Evolutionary conservation across 2,329 filamentous ascomycete species (phyloP).

Genomic region (Dactylonectria estremocensis): DNA sequence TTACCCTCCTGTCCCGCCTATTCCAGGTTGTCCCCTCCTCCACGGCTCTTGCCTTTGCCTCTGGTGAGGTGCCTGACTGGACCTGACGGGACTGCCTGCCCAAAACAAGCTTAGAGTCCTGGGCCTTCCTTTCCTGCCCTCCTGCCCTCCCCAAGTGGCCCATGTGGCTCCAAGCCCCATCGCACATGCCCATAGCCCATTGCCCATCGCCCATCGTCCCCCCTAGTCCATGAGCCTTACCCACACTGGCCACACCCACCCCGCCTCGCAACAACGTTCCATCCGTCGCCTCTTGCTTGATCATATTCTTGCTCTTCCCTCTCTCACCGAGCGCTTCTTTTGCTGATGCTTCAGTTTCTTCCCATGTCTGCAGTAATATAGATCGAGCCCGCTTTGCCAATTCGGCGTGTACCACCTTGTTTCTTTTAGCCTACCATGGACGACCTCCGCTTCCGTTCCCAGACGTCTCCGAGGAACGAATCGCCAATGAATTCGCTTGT

Average conservation of each 20-base stretch:
- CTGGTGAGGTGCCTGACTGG: constrained; percentile 25
- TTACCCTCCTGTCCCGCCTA: not conserved
- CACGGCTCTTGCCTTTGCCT: constrained; percentile 16
- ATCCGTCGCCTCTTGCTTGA: constrained; percentile 49
- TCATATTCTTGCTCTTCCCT: constrained; percentile 41
- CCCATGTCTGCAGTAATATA: constrained; percentile 56
- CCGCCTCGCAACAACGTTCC: constrained; percentile 53
- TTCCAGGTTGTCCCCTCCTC: not conserved
- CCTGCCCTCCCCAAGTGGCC: constrained; percentile 31
- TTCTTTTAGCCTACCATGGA: constrained; percentile 71
- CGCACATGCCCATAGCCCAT: constrained; percentile 27
- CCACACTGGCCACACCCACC: constrained; percentile 50
- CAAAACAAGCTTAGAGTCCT: constrained; percentile 31
- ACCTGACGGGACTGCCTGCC: constrained; percentile 11
- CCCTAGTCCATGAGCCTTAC: constrained; percentile 44
- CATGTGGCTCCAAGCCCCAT: constrained; percentile 43
- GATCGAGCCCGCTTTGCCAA: constrained; percentile 52
- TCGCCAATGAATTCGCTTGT: constrained; percentile 81
- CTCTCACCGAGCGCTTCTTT: constrained; percentile 39
- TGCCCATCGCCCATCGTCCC: constrained; percentile 37
- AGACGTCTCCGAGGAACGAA: constrained; percentile 85
- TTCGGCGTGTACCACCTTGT: constrained; percentile 59
- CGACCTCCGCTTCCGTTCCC: constrained; percentile 83
- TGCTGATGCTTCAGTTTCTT: constrained; percentile 53
- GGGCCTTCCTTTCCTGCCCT: constrained; percentile 29